Base-by-base conservation (phyloP, 106 monocot genomes). In the Platanthera zijinensis region DNA sequence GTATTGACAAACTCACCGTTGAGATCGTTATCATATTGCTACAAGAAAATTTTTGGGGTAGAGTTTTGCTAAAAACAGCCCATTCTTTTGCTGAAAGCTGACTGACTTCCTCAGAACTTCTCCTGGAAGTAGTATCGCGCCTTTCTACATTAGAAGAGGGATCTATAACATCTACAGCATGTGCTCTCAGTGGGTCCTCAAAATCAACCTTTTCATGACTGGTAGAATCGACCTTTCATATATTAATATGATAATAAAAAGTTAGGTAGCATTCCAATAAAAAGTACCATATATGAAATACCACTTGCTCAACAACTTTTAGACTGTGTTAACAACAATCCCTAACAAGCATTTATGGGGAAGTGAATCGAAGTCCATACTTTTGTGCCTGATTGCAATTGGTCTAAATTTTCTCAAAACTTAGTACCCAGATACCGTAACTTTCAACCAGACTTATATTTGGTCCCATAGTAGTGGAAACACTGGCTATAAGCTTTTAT, bases 71-170 rank as follows among this genome's bases (percentile, higher is more conserved):
- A 52, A 84, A 78, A 78, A 84, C 64, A 74, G 30, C 50, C 84
- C 84, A 84, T 50, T 84, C 84, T 74, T 84, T 80, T n/a, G 15
- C 14, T 77, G 73, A 69, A n/a, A 75, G 48, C 63, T 50, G 50
- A 39, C 56, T 50, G 8, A 73, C 76, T 79, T 73, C 75, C 14
- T 66, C 48, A 57, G 79, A 5, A 6, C 48, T 78, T 50, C 69
- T 79, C 75, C 32, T 75, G 3, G 51, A 70, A n/a, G 54, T 57
- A 76, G 25, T 12, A 53, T 17, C 14, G 12, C 48, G 17, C 8
- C 56, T 22, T 63, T 51, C 52, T 51, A 15, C 32, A 32, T 73
- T 64, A 14, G 32, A 17, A 51, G 6, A 18, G 4, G 50, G 25
- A 48, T 21, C 74, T 39, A 32, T 12, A 28, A n/a, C 76, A 64